Base-by-base conservation (phyloP, 2,329 filamentous ascomycete species). In the Scedosporium dehoogii region DNA sequence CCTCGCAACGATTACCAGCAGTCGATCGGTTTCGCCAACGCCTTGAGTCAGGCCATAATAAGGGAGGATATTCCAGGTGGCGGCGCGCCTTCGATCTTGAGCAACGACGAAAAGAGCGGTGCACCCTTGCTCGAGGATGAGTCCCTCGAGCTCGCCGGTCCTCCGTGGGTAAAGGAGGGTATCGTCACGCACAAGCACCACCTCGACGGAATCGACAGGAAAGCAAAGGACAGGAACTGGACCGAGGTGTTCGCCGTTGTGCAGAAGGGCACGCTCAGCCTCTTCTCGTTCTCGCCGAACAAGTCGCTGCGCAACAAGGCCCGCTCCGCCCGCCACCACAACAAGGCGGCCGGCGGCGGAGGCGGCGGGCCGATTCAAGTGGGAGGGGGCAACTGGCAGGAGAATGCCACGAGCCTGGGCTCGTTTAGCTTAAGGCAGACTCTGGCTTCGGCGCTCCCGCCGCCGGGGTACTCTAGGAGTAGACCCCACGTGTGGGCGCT, bases 101-200 rank as follows among this genome's bases (percentile, higher is more conserved):
- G 88, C 68, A 85, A 87, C 33, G 83, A 85, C 55, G 75, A 85
- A 41, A 80, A 80, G 58, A 79, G 78, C 1, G 78, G 78, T 1
- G 79, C 83, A 4, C 85, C 88, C 27, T 78, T 97, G 9, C 84
- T 97, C 0, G 93, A 97, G 69, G 94, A 97, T 69, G 94, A 99
- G 70, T 91, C 89, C 0, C 82, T 99, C 12, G 92, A 96, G 70
- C 85, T 99, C 46, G 86, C 89, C 10, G 94, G 94, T 25, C 91
- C 94, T n/a, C 94, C 94, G 0, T 99, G 94, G 94, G 88, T 96
- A 29, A 99, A 99, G 75, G 94, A 99, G 75, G 94, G 94, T 65
- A 91, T 96, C 68, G 80, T 97, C 21, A 93, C 93, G 68, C 93
- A 99, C 77, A 97, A 97, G 75, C 93, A 97, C 73, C 93, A 97